Base-by-base conservation (phyloP, 2,329 filamentous ascomycete species). In the Botryotinia calthae region DNA sequence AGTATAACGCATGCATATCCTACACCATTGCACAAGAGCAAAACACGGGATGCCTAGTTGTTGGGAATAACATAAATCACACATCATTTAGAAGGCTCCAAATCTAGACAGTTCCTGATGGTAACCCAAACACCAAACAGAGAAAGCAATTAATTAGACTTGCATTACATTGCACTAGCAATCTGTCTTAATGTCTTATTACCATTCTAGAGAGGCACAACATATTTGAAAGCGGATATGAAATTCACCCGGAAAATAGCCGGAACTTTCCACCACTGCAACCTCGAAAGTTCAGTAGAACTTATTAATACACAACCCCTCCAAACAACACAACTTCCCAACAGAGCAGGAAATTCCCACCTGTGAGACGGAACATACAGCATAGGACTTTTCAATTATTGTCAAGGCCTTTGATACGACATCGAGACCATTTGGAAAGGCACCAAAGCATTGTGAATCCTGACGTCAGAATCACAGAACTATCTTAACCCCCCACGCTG, bases 241-340 rank as follows among this genome's bases (percentile, higher is more conserved):
- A 54, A 42, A 25, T 20, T 66, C 28, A 12, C 18, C 65, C 65
- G 48, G 37, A 5, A 42, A 68, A 67, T 31, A 28, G 25, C 51
- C 70, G 70, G 70, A 63, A 70, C 44, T 71, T 71, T 63, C 69
- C 69, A 31, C 14, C 48, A n/a, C 51, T 72, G 34, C 40, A 67
- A 70, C 58, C 46, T 70, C 46, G 46, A 71, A 71, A 66, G 59
- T 34, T 20, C 46, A 51, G 28, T 71, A 16, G 14, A 34, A 51
- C n/a, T 46, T 44, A 56, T 34, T 37, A 56, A 69, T 44, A 71
- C 44, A 54, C 69, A 58, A 71, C 70, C 70, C 70, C 70, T 71
- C 70, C 70, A 71, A 66, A 20, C 46, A 18, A 66, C 61, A 54
- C 61, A 28, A 44, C 44, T 66, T 65, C 63, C 58, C 46, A 54